Evolutionary conservation across 1,139 yeast species (phyloP).

Genomic region (Nematodospora anomalae): DNA sequence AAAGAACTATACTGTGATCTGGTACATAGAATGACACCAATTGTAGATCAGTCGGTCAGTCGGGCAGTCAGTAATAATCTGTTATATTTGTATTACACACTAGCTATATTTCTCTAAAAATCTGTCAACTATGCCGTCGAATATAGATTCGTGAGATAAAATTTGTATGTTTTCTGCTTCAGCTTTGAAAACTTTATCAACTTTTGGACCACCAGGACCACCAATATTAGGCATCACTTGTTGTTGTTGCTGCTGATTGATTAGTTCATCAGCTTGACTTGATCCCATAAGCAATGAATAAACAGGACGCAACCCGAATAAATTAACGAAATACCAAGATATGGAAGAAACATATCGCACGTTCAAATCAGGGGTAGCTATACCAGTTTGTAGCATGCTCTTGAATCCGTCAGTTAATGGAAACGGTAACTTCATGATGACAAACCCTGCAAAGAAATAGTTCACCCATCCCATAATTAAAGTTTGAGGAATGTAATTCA

Average conservation of each 20-base stretch:
- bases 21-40: not conserved
- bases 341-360: slow-evolving; percentile 94
- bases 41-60: too few species aligned
- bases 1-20: not conserved
- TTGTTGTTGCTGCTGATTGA: slow-evolving; percentile 45
- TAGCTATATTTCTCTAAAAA: slow-evolving; percentile 35
- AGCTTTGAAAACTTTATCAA: slow-evolving; percentile 58
- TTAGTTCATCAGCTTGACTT: slow-evolving; percentile 48
- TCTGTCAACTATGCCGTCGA: slow-evolving; percentile 67
- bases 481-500: slow-evolving; percentile 88
- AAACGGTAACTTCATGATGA: slow-evolving; percentile 58
- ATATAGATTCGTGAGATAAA: slow-evolving; percentile 51
- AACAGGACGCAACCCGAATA: slow-evolving; percentile 81
- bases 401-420: slow-evolving; percentile 89
- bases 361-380: slow-evolving; percentile 79
- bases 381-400: slow-evolving; percentile 87
- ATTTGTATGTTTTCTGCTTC: slow-evolving; percentile 81
- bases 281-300: slow-evolving; percentile 67
- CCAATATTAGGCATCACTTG: slow-evolving; percentile 38
- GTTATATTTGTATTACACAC: not conserved
- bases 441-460: slow-evolving; percentile 89
- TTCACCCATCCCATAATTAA: slow-evolving; percentile 96
- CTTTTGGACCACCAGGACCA: slow-evolving; percentile 60
- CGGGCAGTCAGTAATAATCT: too few species aligned
- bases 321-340: slow-evolving; percentile 95